phyloP scores from a whole-genome alignment of 2,329 filamentous ascomycete genomes.

The Aspergillus pseudoviridinutans region DNA sequence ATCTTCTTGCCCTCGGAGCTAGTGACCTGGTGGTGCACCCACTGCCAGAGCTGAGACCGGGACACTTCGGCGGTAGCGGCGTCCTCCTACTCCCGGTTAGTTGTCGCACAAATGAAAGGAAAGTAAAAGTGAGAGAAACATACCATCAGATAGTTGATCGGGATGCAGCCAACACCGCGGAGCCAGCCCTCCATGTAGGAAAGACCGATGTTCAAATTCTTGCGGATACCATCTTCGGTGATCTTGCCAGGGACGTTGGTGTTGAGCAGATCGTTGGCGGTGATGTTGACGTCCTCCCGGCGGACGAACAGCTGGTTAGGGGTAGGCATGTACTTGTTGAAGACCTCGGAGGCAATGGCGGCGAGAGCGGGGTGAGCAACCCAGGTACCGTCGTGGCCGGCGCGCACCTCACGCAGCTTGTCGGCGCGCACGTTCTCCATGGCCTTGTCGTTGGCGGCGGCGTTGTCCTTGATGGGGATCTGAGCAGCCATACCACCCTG shows the following conservation, averaged over 20 bases:
- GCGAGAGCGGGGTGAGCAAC: conserved; percentile 94
- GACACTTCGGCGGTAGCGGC: conserved; percentile 96
- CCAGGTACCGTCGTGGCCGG: conserved; percentile 96
- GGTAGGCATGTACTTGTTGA: conserved; percentile 98
- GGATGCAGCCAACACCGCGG: conserved; percentile 88
- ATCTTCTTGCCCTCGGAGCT: conserved; percentile 88
- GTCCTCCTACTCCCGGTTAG: conserved; percentile 58
- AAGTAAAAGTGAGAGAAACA: conserved; percentile 15
- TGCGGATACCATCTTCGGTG: conserved; percentile 91
- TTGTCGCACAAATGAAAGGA: not conserved
- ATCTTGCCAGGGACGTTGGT: conserved; percentile 94
- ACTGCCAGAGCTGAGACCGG: conserved; percentile 94
- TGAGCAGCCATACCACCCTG: conserved; percentile 91
- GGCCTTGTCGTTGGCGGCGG: conserved; percentile 83
- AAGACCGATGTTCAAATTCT: conserved; percentile 95
- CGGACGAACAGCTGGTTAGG: conserved; percentile 93
- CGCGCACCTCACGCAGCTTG: conserved; percentile 92
- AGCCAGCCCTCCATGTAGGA: conserved; percentile 99
- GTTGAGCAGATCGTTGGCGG: conserved; percentile 87
- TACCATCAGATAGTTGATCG: conserved; percentile 94
- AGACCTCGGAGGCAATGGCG: conserved; percentile 80
- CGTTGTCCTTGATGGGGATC: conserved; percentile 96
- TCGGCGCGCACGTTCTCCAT: conserved; percentile 92
- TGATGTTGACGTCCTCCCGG: conserved; percentile 82
- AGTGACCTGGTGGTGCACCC: conserved; percentile 69